Evolutionary conservation across 2,329 filamentous ascomycete species (phyloP).

Genomic region (Aspergillus thermomutatus): DNA sequence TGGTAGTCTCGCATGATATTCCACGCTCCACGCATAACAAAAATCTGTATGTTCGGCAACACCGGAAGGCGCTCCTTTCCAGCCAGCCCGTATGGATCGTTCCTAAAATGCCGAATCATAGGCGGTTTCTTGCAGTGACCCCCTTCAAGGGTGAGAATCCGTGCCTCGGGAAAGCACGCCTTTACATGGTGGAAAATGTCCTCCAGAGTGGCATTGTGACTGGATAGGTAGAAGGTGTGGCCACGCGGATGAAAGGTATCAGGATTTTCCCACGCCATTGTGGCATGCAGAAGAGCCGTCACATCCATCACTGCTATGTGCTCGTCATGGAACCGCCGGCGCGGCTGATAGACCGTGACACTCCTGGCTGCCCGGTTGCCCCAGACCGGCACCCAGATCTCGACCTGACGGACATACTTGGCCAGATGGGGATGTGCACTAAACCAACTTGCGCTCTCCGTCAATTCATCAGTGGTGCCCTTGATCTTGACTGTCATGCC

Average conservation of each 20-base stretch:
- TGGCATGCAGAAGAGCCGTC: constrained; percentile 19
- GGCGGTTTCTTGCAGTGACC: constrained; percentile 73
- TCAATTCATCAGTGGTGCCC: constrained; percentile 62
- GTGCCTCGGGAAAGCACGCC: constrained; percentile 57
- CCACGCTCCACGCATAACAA: constrained; percentile 74
- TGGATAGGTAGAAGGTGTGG: constrained; percentile 31
- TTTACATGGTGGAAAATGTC: constrained; percentile 66
- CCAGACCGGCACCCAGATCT: constrained; percentile 75
- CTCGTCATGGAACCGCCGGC: constrained; percentile 23
- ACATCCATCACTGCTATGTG: constrained; percentile 20
- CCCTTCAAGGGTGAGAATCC: constrained; percentile 70
- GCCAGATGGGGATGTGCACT: constrained; percentile 56
- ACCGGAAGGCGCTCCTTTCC: constrained; percentile 41
- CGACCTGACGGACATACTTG: constrained; percentile 66
- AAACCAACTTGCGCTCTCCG: constrained; percentile 62
- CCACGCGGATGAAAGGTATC: constrained; percentile 23
- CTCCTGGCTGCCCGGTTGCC: constrained; percentile 53
- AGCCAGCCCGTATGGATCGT: constrained; percentile 26
- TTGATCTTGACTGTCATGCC: constrained; percentile 61
- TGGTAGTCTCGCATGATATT: constrained; percentile 64
- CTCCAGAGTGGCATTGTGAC: constrained; percentile 66
- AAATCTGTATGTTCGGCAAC: constrained; percentile 59
- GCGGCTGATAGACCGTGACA: constrained; percentile 32
- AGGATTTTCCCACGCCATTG: constrained; percentile 26
- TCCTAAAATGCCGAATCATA: constrained; percentile 58